Percentiles rank a stretch among this genome's conserved stretches.
phyloP scores from a whole-genome alignment of 495 filamentous ascomycete genomes.

The Xylaria longipes region DNA sequence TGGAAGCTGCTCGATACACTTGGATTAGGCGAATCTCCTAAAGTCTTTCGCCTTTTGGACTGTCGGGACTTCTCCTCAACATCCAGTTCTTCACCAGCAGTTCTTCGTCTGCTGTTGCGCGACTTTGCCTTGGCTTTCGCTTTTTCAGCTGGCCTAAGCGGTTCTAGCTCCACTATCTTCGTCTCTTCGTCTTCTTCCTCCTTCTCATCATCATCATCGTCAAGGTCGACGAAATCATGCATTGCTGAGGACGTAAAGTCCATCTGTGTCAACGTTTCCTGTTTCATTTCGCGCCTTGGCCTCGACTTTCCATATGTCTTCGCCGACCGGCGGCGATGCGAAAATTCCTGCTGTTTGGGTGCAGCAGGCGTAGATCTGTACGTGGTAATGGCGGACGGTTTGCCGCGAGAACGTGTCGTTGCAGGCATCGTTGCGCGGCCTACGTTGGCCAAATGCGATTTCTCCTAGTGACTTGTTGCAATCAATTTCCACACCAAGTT shows the following conservation, averaged over 20 bases:
- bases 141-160: slow-evolving; percentile 16
- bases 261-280: slow-evolving; percentile 60
- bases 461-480: background rate
- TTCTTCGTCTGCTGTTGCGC: slow-evolving; percentile 33
- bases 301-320: slow-evolving; percentile 49
- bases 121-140: slow-evolving; percentile 32
- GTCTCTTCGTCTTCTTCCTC: slow-evolving; percentile 28
- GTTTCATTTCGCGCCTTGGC: slow-evolving; percentile 40
- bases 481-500: background rate
- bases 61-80: slow-evolving; percentile 29
- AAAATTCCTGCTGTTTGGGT: slow-evolving; percentile 49
- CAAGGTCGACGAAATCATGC: slow-evolving; percentile 26
- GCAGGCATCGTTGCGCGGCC: slow-evolving; percentile 40
- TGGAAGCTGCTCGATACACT: slow-evolving; percentile 45
- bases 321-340: slow-evolving; percentile 40
- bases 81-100: slow-evolving; percentile 32
- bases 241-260: slow-evolving; percentile 42
- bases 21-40: slow-evolving; percentile 44
- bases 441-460: background rate
- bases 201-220: slow-evolving; percentile 10
- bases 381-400: slow-evolving; percentile 25
- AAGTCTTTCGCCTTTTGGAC: slow-evolving; percentile 50
- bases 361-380: slow-evolving; percentile 49
- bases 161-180: slow-evolving; percentile 25
- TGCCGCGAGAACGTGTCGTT: slow-evolving; percentile 36